Base-by-base conservation (phyloP, 2,329 filamentous ascomycete genomes). In the Penicillium capsulatum region DNA sequence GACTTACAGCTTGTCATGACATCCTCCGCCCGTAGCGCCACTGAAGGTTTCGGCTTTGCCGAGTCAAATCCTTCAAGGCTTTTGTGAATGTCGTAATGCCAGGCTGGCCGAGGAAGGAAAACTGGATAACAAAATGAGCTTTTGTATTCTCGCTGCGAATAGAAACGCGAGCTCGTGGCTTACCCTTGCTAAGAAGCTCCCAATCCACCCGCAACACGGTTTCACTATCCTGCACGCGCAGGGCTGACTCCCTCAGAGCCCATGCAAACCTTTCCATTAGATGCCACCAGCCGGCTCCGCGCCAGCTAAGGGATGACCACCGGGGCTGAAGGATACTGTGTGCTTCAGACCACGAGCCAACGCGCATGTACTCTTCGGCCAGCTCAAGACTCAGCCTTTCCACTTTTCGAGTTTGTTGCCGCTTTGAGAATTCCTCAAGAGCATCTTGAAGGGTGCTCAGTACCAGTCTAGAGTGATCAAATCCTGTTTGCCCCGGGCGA, bases 281-380 rank as follows among this genome's bases (percentile, higher is more conserved):
- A 29, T 63, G 57, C 70, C 74, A 78, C 79, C 79, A 83, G n/a
- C 73, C 70, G 53, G 79, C 72, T 30, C 60, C 61, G 31, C 80
- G 73, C 79, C 79, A 83, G n/a, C 65, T 69, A 56, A 76, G 71
- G 7, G 58, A 67, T 28, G 72, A 56, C 79, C 79, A 83, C 1
- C 80, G 55, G 3, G 75, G 68, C 24, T 64, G 63, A 14, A 83
- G 63, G 2, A 75, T 61, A 16, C 68, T 57, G 37, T 76, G 63
- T 5, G 76, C 79, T 31, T 76, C 69, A 4, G 62, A 55, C 61
- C 74, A 79, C 17, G 66, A 67, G 13, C 67, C 70, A 13, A 66
- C 65, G 27, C 69, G 65, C 29, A 79, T 68, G 19, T 79, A 60
- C 45, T 79, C 76, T 42, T 72, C 69, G 1, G 75, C 77, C 14